These are phyloP conservation scores for Leccinum griseonigrum DNA, from an alignment of 1,284 basidiomycete genomes.

Conservation along the genomic window DNA sequence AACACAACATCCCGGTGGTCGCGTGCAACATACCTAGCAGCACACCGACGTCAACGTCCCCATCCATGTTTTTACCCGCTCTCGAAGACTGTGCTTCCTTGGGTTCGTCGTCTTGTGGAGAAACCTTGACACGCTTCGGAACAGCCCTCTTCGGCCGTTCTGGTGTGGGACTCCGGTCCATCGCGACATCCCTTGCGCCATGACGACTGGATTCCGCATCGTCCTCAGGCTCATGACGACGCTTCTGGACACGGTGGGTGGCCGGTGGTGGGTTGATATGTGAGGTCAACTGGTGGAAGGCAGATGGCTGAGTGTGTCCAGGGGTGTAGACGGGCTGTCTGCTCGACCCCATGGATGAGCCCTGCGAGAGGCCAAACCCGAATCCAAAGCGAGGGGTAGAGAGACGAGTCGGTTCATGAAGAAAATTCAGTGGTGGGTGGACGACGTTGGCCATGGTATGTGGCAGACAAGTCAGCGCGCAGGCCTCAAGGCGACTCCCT, in stretches of 20 bases:
- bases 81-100: conserved; percentile 42
- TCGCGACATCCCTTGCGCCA: conserved; percentile 55
- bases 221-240: conserved; percentile 62
- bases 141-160: conserved; percentile 65
- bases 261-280: conserved; percentile 37
- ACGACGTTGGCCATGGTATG: conserved; percentile 68
- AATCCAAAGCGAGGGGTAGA: conserved; percentile 66
- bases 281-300: conserved; percentile 52
- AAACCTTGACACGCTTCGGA: conserved; percentile 63
- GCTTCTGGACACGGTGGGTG: conserved; percentile 50
- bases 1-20: conserved; percentile 2
- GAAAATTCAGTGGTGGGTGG: conserved; percentile 63
- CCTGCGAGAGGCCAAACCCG: conserved; percentile 59
- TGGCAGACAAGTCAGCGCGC: conserved; percentile 27
- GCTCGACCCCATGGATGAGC: conserved; percentile 37
- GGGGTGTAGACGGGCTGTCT: conserved; percentile 35
- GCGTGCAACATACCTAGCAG: conserved; percentile 53
- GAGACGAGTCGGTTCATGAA: conserved; percentile 57
- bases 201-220: conserved; percentile 40
- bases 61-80: conserved; percentile 44
- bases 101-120: conserved; percentile 38
- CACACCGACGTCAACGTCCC: conserved; percentile 73
- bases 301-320: conserved; percentile 41
- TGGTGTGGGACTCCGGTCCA: conserved; percentile 80
- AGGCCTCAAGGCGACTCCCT: conserved; percentile 18